These are phyloP conservation scores for Triglochin maritima DNA, from an alignment of 106 monocot genomes.

Conservation along the genomic window DNA sequence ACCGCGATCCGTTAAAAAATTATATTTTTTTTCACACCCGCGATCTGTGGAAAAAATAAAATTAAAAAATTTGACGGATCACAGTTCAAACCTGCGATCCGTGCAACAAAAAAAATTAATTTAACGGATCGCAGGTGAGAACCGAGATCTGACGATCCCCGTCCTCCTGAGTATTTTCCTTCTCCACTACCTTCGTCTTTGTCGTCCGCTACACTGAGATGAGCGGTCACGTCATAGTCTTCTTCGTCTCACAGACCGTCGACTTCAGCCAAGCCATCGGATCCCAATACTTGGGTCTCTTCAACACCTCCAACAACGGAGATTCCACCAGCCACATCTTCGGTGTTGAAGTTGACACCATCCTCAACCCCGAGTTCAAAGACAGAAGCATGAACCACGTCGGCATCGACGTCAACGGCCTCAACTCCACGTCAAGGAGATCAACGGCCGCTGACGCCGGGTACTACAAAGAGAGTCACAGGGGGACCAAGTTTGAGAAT, in stretches of 20 bases:
- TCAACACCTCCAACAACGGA: conserved; percentile 2
- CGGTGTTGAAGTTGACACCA: conserved; percentile 8
- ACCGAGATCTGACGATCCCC: too few species aligned
- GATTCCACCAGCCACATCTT: not conserved
- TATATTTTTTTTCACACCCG: too few species aligned
- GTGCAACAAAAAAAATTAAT: too few species aligned
- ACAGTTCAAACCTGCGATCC: too few species aligned
- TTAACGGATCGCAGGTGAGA: too few species aligned
- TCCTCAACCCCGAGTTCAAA: conserved; percentile 4
- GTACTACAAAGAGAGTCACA: not conserved
- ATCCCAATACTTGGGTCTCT: conserved; percentile 16
- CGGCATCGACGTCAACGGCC: conserved; percentile 14
- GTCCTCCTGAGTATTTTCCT: not conserved
- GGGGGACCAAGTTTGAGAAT: not conserved
- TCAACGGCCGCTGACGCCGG: not conserved
- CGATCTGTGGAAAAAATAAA: too few species aligned
- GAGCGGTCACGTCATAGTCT: conserved; percentile 11
- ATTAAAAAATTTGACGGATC: too few species aligned
- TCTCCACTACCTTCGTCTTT: conserved; percentile 12
- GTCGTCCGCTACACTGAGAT: not conserved
- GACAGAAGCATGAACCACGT: conserved; percentile 14
- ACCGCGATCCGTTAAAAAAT: too few species aligned
- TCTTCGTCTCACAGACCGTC: conserved; percentile 2
- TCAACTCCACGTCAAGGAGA: conserved; percentile 3
- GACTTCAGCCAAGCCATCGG: not conserved